Conservation (phyloP, 2,329 filamentous ascomycete species). For the Beauveria australis region DNA sequence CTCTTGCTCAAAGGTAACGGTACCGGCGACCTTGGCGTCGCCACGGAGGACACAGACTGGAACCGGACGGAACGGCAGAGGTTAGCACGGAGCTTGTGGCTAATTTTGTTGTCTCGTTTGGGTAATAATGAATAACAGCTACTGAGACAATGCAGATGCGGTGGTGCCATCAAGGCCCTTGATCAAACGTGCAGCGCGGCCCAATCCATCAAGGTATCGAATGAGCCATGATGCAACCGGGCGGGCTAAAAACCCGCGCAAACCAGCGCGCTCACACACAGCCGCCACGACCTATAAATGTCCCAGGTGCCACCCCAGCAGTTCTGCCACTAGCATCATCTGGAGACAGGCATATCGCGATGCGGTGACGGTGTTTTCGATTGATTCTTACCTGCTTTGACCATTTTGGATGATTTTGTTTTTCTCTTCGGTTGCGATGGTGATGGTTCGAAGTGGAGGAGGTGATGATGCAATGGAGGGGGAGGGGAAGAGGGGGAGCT, state of each 20-base stretch:
- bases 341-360: background rate
- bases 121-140: background rate
- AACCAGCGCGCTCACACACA: constrained; percentile 36
- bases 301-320: constrained; percentile 4
- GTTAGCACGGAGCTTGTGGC: background rate
- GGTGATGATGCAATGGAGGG: constrained; percentile 10
- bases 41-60: constrained; percentile 92
- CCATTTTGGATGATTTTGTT: constrained; percentile 69
- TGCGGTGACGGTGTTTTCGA: constrained; percentile 1
- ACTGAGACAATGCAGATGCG: background rate
- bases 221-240: background rate
- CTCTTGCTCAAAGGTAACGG: constrained; percentile 89
- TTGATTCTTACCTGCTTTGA: constrained; percentile 79
- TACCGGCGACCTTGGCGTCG: constrained; percentile 91
- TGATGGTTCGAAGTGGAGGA: constrained; percentile 14
- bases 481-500: constrained; percentile 6
- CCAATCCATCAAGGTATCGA: constrained; percentile 37
- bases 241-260: constrained; percentile 47
- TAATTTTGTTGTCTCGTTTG: background rate
- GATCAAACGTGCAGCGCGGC: constrained; percentile 19
- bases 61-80: background rate
- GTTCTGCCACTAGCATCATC: background rate
- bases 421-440: constrained; percentile 19
- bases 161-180: constrained; percentile 25
- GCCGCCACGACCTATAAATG: constrained; percentile 3